Base-by-base conservation (phyloP, 2,329 filamentous ascomycete genomes). In the Onygena corvina region DNA sequence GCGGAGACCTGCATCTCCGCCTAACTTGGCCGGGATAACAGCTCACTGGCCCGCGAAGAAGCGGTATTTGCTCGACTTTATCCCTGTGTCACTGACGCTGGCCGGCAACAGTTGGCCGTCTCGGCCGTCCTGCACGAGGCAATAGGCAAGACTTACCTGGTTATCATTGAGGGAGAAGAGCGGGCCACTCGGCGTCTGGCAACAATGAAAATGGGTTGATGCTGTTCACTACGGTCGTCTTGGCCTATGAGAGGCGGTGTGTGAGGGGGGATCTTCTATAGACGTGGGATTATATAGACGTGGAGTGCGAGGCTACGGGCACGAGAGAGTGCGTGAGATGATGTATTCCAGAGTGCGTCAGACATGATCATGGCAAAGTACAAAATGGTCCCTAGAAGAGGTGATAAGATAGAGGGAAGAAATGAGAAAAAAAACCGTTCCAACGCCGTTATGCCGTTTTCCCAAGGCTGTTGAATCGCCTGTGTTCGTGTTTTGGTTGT, bases 401-500 rank as follows among this genome's bases (percentile, higher is more conserved):
- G n/a, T 46, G n/a, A 5, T n/a, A 9, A 67, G 71, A 66, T 72
- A 73, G 72, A 74, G 75, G 74, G 76, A 78, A 81, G 61, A 59
- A 58, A 53, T 76, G 11, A 46, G 18, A 30, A 4, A 46, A 4
- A 23, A 30, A 23, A 30, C 40, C 21, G 16, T n/a, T 23, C 36
- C 36, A 40, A 40, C 36, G 36, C 36, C 36, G 18, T 40, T 20
- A 40, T 40, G 36, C 36, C 20, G 1, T 25, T 40, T 11, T 40
- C 8, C 78, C 81, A 60, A 62, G 60, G 57, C 56, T 63, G 81
- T 86, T 85, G 81, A 85, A 82, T 79, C 81, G 74, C 71, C 71
- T 57, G 76, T 81, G 79, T 84, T 85, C 58, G 76, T 81, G 79
- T 84, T 85, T 86, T 84, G 77, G 81, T 86, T 86, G 80, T 75